phyloP scores from a whole-genome alignment of 768 basidiomycete genomes.

The Epithele typhae region DNA sequence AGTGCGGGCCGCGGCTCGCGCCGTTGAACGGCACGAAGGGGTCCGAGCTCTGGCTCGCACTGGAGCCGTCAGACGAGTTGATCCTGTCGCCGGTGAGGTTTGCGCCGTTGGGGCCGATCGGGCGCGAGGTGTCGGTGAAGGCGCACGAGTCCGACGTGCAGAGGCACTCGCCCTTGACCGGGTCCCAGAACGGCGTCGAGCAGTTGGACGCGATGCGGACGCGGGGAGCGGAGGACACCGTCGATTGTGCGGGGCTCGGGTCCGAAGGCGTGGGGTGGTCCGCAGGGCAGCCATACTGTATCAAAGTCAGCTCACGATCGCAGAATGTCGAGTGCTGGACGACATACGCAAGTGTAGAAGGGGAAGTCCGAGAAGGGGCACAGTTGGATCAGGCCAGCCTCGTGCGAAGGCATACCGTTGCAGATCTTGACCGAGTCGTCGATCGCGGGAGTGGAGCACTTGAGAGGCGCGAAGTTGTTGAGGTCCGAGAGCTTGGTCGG shows the following conservation, averaged over 20 bases:
- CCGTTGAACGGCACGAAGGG: slow-evolving; percentile 50
- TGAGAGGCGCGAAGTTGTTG: slow-evolving; percentile 45
- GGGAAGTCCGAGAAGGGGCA: slow-evolving; percentile 74
- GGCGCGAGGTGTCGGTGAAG: slow-evolving; percentile 59
- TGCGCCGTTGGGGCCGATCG: slow-evolving; percentile 69
- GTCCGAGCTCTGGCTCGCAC: slow-evolving; percentile 23
- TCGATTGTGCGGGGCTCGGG: slow-evolving; percentile 63
- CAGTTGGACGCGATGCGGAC: slow-evolving; percentile 60
- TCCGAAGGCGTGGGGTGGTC: slow-evolving; percentile 48
- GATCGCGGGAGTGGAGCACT: slow-evolving; percentile 62
- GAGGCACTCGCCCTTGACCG: slow-evolving; percentile 58
- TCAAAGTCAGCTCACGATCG: background rate
- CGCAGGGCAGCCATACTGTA: slow-evolving; percentile 70
- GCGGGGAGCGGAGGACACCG: slow-evolving; percentile 32
- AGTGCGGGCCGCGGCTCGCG: slow-evolving; percentile 10
- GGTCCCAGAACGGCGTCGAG: slow-evolving; percentile 81
- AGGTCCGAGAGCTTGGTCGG: slow-evolving; percentile 64
- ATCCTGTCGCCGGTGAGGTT: slow-evolving; percentile 63
- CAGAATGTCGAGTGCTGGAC: background rate
- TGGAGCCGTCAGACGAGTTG: slow-evolving; percentile 31
- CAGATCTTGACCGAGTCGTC: slow-evolving; percentile 54
- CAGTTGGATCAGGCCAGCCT: slow-evolving; percentile 53
- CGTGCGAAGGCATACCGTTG: slow-evolving; percentile 70
- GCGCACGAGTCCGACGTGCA: slow-evolving; percentile 54
- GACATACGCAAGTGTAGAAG: slow-evolving; percentile 71